Conservation (phyloP, 352 stramenopile species). For the Pythium plurisporium region DNA sequence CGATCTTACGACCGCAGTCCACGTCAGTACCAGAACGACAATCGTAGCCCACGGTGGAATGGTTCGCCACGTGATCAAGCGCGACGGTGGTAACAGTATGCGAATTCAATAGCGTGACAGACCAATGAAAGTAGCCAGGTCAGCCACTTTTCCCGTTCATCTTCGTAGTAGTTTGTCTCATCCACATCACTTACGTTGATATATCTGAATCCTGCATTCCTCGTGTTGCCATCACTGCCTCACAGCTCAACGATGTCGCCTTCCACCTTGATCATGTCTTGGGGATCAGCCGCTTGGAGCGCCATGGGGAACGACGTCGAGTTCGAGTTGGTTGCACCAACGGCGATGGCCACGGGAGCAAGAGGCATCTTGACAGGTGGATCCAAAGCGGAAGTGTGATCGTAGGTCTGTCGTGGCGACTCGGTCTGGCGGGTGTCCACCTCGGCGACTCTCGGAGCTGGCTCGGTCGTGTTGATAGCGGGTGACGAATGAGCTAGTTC, state of each 20-base stretch:
- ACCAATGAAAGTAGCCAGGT: neutral
- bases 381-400: conserved; percentile 5
- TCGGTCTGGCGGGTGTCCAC: conserved; percentile 12
- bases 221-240: neutral
- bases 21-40: conserved; percentile 5
- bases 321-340: no score
- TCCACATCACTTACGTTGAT: conserved; percentile 1
- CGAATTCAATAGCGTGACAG: neutral
- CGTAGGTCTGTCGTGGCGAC: conserved; percentile 4
- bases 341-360: neutral
- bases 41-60: conserved; percentile 9
- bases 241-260: conserved; percentile 30
- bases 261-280: conserved; percentile 30
- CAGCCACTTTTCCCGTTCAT: neutral
- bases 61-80: conserved; percentile 4
- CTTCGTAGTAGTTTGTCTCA: neutral
- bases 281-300: conserved; percentile 9
- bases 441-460: neutral
- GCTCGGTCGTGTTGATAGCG: neutral
- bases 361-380: conserved; percentile 1
- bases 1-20: conserved; percentile 7
- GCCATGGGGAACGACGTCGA: conserved; percentile 9
- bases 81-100: conserved; percentile 11
- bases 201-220: conserved; percentile 4
- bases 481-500: neutral